Conservation (phyloP, 2,329 filamentous ascomycete genomes). For the Chaetomium sp. region DNA sequence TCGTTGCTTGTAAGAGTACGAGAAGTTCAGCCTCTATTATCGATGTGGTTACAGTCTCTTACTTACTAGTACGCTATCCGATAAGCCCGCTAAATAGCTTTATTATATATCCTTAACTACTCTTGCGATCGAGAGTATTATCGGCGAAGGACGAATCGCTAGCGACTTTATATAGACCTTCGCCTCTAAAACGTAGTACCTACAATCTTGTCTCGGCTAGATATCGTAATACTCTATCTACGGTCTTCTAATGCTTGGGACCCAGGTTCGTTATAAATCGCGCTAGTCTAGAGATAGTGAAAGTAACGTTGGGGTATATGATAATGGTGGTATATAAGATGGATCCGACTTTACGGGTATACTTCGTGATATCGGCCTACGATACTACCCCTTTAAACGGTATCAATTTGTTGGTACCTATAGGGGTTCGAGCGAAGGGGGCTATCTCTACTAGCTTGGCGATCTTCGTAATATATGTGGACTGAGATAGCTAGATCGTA, state of each 20-base stretch:
- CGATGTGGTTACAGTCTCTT: constrained; percentile 17
- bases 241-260: background rate
- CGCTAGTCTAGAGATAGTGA: constrained; percentile 9
- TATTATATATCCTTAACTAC: constrained; percentile 19
- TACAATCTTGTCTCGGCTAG: background rate
- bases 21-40: constrained; percentile 13
- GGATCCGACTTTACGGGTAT: too few species aligned
- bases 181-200: too few species aligned
- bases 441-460: background rate
- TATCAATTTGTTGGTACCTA: too few species aligned
- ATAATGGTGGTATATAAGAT: constrained; percentile 9
- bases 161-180: background rate
- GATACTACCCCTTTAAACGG: too few species aligned
- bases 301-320: constrained; percentile 16
- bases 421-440: too few species aligned
- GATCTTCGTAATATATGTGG: background rate
- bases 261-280: background rate
- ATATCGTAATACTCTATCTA: background rate
- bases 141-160: constrained; percentile 11
- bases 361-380: too few species aligned
- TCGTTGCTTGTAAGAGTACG: background rate
- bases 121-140: constrained; percentile 7
- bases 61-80: constrained; percentile 17
- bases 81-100: constrained; percentile 15
- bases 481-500: background rate